Percentiles rank a stretch among this genome's conserved stretches.
Evolutionary conservation across 1,139 yeast genomes (phyloP).

Genomic region (Wickerhamomyces sp.): DNA sequence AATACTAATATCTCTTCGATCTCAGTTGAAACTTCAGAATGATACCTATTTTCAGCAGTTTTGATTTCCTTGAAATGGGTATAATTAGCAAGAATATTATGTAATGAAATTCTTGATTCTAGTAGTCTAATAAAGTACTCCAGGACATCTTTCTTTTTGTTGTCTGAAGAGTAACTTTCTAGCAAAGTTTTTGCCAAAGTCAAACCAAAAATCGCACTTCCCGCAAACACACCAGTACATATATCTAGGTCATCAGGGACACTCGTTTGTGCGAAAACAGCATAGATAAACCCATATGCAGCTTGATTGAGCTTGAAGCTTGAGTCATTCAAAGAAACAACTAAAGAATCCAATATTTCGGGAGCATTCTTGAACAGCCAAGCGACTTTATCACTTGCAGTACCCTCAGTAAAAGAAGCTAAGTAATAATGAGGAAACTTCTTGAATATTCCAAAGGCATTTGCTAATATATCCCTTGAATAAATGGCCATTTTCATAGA

Average conservation of each 20-base stretch:
- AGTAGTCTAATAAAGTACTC: constrained; percentile 22
- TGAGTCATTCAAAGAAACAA: constrained; percentile 23
- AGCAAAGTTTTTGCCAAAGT: constrained; percentile 17
- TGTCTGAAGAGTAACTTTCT: constrained; percentile 15
- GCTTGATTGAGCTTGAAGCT: constrained; percentile 18
- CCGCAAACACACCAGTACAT: constrained; percentile 20
- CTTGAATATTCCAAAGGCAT: constrained; percentile 23
- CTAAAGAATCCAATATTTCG: constrained; percentile 22
- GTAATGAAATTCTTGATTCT: constrained; percentile 19
- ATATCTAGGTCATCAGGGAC: constrained; percentile 21
- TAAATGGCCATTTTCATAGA: constrained; percentile 8
- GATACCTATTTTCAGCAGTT: constrained; percentile 18
- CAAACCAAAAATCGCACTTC: constrained; percentile 17
- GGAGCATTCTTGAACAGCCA: constrained; percentile 9
- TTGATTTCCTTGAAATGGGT: constrained; percentile 22
- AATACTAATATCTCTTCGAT: constrained; percentile 44
- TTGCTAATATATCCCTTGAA: constrained; percentile 23
- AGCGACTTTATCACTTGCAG: constrained; percentile 14
- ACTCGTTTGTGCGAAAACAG: constrained; percentile 13
- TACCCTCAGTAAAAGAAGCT: constrained; percentile 14
- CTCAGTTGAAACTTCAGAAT: constrained; percentile 25
- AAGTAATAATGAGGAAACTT: constrained; percentile 24
- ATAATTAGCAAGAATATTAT: constrained; percentile 12
- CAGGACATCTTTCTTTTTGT: constrained; percentile 18
- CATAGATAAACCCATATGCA: constrained; percentile 19